Conservation (phyloP, 306 rosid genomes). For the Vigna angularis region DNA sequence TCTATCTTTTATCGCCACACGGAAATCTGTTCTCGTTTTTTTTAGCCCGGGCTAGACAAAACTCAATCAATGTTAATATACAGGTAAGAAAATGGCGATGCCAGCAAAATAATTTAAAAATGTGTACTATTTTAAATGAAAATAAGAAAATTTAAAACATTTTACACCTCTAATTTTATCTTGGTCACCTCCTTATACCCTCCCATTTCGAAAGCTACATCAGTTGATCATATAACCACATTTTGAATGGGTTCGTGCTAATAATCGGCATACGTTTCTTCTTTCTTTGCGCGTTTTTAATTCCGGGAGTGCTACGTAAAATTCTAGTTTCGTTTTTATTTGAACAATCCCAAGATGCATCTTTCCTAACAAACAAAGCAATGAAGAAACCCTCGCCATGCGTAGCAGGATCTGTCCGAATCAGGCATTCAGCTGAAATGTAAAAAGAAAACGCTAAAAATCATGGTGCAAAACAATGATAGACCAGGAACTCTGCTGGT, state of each 20-base stretch:
- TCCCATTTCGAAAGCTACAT: background rate
- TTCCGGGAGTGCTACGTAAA: background rate
- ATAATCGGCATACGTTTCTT: constrained; percentile 29
- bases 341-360: background rate
- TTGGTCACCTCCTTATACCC: background rate
- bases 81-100: background rate
- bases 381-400: constrained; percentile 94
- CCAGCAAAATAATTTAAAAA: background rate
- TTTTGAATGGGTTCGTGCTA: constrained; percentile 46
- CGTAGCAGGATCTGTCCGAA: constrained; percentile 71
- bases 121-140: background rate
- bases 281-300: constrained; percentile 21
- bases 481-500: background rate
- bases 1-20: background rate
- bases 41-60: background rate
- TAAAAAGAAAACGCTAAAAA: constrained; percentile 14
- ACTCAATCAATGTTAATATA: background rate
- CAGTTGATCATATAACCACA: constrained; percentile 40
- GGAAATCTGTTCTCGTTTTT: background rate
- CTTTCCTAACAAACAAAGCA: constrained; percentile 64
- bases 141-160: background rate
- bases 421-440: constrained; percentile 57
- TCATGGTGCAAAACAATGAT: background rate
- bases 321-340: background rate
- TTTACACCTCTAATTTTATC: background rate